These are phyloP conservation scores for Prunus kanzakura DNA, from an alignment of 306 rosid genomes.

Conservation along the genomic window DNA sequence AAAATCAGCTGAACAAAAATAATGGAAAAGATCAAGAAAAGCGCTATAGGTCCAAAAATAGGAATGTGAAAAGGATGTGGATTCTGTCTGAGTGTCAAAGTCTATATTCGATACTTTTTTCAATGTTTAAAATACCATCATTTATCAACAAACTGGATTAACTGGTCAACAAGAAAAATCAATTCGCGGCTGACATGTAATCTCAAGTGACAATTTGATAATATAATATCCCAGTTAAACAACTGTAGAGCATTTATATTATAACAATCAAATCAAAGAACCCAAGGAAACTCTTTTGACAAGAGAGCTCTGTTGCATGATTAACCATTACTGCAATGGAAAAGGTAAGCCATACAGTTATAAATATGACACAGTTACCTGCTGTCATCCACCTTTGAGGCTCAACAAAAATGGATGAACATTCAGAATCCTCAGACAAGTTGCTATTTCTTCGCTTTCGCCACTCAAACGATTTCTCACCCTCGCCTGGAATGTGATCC, in stretches of 20 bases:
- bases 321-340: not conserved
- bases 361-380: slow-evolving; percentile 42
- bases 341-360: slow-evolving; percentile 9
- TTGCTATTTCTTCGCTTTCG: slow-evolving; percentile 65
- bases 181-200: not conserved
- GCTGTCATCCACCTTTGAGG: slow-evolving; percentile 93
- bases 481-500: slow-evolving; percentile 84
- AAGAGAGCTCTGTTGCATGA: not conserved
- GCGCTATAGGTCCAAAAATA: too few species aligned
- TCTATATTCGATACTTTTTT: too few species aligned
- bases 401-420: slow-evolving; percentile 91
- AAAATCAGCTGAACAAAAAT: too few species aligned
- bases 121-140: too few species aligned
- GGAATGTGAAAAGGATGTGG: too few species aligned
- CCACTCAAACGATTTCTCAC: slow-evolving; percentile 75
- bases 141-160: too few species aligned
- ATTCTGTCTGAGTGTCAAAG: too few species aligned
- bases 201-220: not conserved
- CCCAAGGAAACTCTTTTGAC: not conserved
- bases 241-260: not conserved
- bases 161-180: not conserved
- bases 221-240: not conserved
- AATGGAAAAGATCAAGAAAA: too few species aligned
- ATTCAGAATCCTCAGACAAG: slow-evolving; percentile 64
- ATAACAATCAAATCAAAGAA: not conserved